These are phyloP conservation scores for Ulota crispa DNA, from an alignment of 225 moss, liverwort and hornwort species.

Conservation along the genomic window DNA sequence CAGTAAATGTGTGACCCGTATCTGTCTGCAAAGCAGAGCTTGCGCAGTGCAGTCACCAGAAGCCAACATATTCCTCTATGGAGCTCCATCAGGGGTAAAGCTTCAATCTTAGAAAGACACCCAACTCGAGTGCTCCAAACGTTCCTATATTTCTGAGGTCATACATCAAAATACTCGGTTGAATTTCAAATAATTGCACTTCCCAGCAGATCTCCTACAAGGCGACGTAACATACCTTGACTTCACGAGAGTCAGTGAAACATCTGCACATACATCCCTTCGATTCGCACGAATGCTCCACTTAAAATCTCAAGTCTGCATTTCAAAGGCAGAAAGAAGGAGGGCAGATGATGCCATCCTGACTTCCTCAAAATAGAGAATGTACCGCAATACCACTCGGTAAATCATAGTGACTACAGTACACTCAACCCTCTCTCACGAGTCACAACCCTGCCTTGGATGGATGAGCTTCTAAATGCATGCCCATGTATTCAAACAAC, in stretches of 20 bases:
- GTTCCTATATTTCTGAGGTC: background rate
- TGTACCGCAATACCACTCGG: background rate
- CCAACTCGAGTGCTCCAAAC: constrained; percentile 39
- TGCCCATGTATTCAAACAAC: background rate
- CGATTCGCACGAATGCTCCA: background rate
- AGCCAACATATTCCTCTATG: constrained; percentile 51
- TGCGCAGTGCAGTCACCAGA: constrained; percentile 67
- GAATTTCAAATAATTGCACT: background rate
- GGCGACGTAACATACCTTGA: constrained; percentile 7
- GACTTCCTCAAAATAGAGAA: background rate
- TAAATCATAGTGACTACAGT: background rate
- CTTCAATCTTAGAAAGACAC: constrained; percentile 36
- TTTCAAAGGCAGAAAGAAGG: background rate
- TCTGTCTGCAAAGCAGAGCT: constrained; percentile 67
- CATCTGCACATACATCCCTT: background rate
- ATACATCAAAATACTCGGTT: background rate
- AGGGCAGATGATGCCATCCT: background rate
- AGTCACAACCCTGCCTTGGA: background rate
- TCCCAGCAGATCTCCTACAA: background rate
- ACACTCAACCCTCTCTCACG: background rate
- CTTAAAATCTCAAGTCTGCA: background rate
- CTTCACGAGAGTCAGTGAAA: background rate
- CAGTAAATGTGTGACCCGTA: constrained; percentile 54
- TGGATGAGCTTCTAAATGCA: background rate
- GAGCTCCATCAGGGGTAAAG: constrained; percentile 38